Evolutionary conservation across 768 basidiomycete genomes (phyloP).

Genomic region (Kondoa subrosea): DNA sequence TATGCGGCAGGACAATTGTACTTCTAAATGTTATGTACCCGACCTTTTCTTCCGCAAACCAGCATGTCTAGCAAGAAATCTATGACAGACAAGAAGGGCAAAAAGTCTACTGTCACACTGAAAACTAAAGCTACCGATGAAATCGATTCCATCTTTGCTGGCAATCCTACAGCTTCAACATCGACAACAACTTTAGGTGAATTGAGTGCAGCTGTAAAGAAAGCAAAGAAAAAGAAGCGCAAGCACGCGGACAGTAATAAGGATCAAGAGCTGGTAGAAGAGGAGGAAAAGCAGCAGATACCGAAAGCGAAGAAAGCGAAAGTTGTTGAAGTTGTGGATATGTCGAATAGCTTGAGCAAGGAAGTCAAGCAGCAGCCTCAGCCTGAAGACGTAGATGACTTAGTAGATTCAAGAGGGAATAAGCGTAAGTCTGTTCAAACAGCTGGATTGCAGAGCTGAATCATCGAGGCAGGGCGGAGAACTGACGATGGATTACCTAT

Average conservation of each 20-base stretch:
- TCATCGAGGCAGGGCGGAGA: conserved; percentile 12
- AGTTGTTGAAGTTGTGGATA: neutral
- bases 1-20: neutral
- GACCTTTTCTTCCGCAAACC: neutral
- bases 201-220: neutral
- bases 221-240: neutral
- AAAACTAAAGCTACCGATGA: neutral
- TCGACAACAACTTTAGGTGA: neutral
- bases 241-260: neutral
- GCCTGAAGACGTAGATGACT: neutral
- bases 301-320: neutral
- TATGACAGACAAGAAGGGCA: no score
- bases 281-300: neutral
- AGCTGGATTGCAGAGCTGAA: neutral
- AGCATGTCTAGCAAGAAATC: neutral
- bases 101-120: neutral
- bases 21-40: neutral
- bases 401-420: neutral
- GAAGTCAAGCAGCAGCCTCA: neutral
- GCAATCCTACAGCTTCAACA: neutral
- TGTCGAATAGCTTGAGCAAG: neutral
- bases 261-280: neutral
- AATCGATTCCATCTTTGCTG: neutral
- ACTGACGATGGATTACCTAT: conserved; percentile 26
- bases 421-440: neutral